Evolutionary conservation across 257 asterid species (phyloP).

Genomic region (Cruciata laevipes): DNA sequence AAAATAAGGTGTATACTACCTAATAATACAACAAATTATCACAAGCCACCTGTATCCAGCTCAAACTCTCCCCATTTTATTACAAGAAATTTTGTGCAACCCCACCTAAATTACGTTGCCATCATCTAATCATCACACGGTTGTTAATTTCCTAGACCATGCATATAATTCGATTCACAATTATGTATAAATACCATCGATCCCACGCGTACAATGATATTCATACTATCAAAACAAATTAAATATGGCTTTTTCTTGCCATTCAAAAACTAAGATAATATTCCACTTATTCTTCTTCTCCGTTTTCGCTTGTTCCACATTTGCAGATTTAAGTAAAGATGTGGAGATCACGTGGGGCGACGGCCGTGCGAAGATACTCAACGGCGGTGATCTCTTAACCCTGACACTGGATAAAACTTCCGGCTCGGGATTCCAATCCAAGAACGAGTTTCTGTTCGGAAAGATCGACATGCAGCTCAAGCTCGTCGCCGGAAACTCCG

Average conservation of each 20-base stretch:
- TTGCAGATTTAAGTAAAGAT: constrained; percentile 23
- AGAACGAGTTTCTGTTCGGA: constrained; percentile 32
- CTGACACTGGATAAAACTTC: constrained; percentile 30
- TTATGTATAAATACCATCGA: constrained; percentile 3
- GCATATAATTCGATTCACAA: background rate
- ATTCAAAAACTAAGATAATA: background rate
- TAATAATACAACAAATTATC: background rate
- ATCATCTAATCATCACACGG: background rate
- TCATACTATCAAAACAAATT: background rate
- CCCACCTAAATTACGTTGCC: background rate
- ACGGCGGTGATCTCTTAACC: constrained; percentile 31
- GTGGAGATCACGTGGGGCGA: constrained; percentile 41
- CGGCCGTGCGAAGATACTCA: constrained; percentile 25
- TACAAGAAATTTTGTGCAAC: constrained; percentile 1
- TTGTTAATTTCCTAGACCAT: background rate
- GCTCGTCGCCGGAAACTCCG: constrained; percentile 42
- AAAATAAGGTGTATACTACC: no score
- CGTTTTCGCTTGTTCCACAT: background rate
- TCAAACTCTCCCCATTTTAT: background rate
- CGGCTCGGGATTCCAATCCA: constrained; percentile 39
- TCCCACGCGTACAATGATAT: background rate
- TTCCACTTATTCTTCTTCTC: background rate
- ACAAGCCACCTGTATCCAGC: constrained; percentile 13
- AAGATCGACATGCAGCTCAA: constrained; percentile 19
- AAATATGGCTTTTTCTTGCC: constrained; percentile 2